Base-by-base conservation (phyloP, 202 grass and related monocot species). In the Carex sylvatica region DNA sequence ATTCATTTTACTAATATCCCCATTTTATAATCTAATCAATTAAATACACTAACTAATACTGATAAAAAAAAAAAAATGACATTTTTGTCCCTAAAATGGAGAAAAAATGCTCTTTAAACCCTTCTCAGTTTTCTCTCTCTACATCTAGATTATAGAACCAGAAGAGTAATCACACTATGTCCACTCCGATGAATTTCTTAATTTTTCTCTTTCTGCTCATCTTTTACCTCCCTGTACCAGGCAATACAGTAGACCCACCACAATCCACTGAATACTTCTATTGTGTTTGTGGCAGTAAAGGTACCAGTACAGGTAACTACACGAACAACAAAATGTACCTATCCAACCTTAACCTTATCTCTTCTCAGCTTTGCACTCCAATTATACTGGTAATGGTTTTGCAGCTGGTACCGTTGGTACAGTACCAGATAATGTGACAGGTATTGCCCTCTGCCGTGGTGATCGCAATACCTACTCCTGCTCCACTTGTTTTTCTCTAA, bases 381-480 rank as follows among this genome's bases (percentile, higher is more conserved):
- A 51, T 13, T 75, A 81, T 14, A 40, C 22, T 2, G 22, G 18
- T 26, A 59, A 47, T 0, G 70, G 80, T 82, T 91, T 90, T 20
- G 79, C 76, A 2, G 84, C 75, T 1, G 85, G 70, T 52, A 65
- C 66, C 0, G 56, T 82, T 49, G 92, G 86, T 16, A 6, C 54
- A 0, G 55, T 44, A 44, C 65, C 84, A 8, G 46, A 84, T 36
- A 60, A 38, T 54, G 83, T 89, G 10, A 87, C 86, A 24, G 86
- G 86, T 58, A 72, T 75, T 44, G 81, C 82, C 76, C 82, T 90
- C 31, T 92, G 93, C 75, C 93, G 84, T 9, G 90, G 86, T 2
- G 93, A 95, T 62, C 2, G 22, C 26, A 52, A 47, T 15, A 0
- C 73, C n/a, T 70, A 0, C 7, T 2, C 78, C 42, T 95, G 90